phyloP scores from a whole-genome alignment of 345 rosid genomes.

The Populus pruinosa region DNA sequence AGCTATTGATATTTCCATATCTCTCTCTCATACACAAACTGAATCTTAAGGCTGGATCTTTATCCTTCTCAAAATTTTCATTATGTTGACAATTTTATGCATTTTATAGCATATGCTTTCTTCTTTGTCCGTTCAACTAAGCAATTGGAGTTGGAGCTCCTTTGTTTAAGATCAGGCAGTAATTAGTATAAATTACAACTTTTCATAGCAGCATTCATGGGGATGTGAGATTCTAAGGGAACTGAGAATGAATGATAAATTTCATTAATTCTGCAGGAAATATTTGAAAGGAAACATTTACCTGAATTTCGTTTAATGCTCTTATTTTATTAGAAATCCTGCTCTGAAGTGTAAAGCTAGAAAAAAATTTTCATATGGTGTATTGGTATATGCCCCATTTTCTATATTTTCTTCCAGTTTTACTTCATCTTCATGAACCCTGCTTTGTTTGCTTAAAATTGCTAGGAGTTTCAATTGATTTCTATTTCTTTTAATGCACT shows the following conservation, averaged over 20 bases:
- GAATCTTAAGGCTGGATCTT: not conserved
- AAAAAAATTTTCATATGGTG: not conserved
- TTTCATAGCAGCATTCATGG: not conserved
- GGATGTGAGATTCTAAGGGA: not conserved
- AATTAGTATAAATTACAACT: not conserved
- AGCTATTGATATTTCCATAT: conserved; percentile 4
- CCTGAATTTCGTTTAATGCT: not conserved
- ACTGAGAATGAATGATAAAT: not conserved
- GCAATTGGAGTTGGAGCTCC: not conserved
- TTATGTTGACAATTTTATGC: not conserved
- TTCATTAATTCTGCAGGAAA: too few species aligned
- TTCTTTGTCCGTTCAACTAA: not conserved
- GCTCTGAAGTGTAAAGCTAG: not conserved
- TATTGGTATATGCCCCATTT: not conserved
- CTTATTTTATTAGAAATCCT: not conserved
- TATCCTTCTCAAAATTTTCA: not conserved
- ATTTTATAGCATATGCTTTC: not conserved
- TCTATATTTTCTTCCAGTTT: not conserved
- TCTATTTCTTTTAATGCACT: not conserved
- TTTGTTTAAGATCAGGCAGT: not conserved
- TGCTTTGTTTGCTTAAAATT: not conserved
- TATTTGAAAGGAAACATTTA: not conserved
- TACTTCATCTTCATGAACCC: not conserved
- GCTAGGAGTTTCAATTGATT: not conserved
- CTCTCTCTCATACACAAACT: not conserved